A percentile compares a stretch with the other conserved stretches of the same genome.
These are phyloP conservation scores for Naegleria lovaniensis DNA, from an alignment of 208 protist species.

Conservation along the genomic window DNA sequence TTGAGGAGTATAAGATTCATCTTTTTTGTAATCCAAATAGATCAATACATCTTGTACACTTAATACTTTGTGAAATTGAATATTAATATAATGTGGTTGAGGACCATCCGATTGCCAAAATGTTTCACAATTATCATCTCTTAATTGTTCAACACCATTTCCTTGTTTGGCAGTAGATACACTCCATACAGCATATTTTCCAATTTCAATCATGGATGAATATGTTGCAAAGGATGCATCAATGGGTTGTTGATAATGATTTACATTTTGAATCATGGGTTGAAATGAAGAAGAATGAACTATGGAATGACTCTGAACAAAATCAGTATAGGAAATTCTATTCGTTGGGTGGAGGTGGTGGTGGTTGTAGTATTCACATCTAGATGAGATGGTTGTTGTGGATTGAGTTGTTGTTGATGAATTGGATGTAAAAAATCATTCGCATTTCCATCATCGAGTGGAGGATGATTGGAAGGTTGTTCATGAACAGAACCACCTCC, in stretches of 20 bases:
- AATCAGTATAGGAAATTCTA: not conserved
- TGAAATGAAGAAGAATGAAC: not conserved
- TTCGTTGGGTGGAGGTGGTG: not conserved
- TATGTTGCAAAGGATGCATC: not conserved
- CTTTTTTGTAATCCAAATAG: slow-evolving; percentile 51
- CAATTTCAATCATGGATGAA: slow-evolving; percentile 44
- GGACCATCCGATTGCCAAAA: slow-evolving; percentile 59
- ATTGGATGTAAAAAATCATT: too few species aligned
- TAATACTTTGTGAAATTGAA: slow-evolving; percentile 62
- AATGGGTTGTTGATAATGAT: not conserved
- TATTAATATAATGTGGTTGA: slow-evolving; percentile 64
- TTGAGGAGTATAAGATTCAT: slow-evolving; percentile 67
- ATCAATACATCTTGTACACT: slow-evolving; percentile 35
- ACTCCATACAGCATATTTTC: slow-evolving; percentile 53
- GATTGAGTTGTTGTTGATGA: too few species aligned
- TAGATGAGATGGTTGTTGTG: too few species aligned
- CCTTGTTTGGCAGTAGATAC: slow-evolving; percentile 63
- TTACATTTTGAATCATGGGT: not conserved
- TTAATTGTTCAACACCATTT: slow-evolving; percentile 58
- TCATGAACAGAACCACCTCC: too few species aligned
- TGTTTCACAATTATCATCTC: slow-evolving; percentile 59
- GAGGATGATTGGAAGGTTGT: too few species aligned
- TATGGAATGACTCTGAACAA: not conserved
- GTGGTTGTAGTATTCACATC: too few species aligned
- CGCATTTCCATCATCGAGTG: too few species aligned